Conservation (phyloP, 257 asterid genomes). For the Lycium barbarum region DNA sequence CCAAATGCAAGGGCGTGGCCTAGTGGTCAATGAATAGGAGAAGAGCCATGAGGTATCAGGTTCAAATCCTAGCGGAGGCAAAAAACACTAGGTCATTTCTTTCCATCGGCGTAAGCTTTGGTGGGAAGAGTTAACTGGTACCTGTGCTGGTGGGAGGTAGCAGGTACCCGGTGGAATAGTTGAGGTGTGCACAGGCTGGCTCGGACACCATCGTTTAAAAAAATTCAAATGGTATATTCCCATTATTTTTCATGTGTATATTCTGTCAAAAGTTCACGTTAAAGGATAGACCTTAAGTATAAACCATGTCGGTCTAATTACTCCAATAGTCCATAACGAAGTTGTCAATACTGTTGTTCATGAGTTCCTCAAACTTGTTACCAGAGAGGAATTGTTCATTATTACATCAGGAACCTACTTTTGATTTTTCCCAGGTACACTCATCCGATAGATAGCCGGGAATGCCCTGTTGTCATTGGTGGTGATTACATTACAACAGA, state of each 20-base stretch:
- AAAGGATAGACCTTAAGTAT: conserved; percentile 3
- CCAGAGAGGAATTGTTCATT: conserved; percentile 3
- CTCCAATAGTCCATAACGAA: conserved; percentile 5
- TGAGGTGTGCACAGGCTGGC: neutral
- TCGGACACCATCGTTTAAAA: neutral
- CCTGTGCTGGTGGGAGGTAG: neutral
- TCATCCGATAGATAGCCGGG: conserved; percentile 83
- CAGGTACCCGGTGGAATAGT: neutral
- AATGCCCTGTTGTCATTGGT: conserved; percentile 88
- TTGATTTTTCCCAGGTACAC: conserved; percentile 61
- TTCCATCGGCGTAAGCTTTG: neutral
- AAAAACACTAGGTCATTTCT: neutral
- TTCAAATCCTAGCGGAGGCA: neutral
- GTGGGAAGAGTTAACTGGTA: neutral
- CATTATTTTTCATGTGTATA: conserved; percentile 3
- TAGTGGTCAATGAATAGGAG: conserved; percentile 10
- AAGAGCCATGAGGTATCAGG: neutral
- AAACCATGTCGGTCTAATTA: neutral
- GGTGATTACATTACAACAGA: conserved; percentile 97
- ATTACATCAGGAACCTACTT: conserved; percentile 18
- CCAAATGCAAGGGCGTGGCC: neutral
- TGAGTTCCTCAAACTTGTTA: conserved; percentile 23
- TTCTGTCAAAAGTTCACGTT: conserved; percentile 2
- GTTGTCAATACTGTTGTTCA: neutral
- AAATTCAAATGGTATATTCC: neutral